These are phyloP conservation scores for Quillaja saponaria DNA, from an alignment of 306 rosid species.

Conservation along the genomic window DNA sequence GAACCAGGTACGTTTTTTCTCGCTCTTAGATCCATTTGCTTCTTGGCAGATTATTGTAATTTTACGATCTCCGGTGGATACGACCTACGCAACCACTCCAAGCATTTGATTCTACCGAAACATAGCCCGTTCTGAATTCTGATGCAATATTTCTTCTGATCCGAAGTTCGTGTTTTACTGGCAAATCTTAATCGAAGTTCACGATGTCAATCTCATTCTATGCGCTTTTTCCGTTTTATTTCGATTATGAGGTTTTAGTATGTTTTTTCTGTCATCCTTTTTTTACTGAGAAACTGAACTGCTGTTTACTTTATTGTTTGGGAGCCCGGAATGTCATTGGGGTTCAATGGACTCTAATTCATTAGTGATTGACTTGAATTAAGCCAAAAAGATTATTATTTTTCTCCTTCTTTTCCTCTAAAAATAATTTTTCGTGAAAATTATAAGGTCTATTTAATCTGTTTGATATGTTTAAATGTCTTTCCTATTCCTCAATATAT, in stretches of 20 bases:
- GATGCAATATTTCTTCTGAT: constrained; percentile 29
- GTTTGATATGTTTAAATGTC: background rate
- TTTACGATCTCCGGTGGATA: background rate
- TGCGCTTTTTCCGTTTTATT: background rate
- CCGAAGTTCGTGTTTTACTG: background rate
- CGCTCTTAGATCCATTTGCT: constrained; percentile 42
- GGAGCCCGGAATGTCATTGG: background rate
- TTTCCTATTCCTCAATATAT: background rate
- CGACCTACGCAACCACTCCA: background rate
- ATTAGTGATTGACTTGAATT: constrained; percentile 29
- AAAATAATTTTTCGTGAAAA: background rate
- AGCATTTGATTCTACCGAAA: background rate
- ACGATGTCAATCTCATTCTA: constrained; percentile 27
- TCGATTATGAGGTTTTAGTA: background rate
- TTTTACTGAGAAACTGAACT: constrained; percentile 19
- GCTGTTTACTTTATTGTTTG: background rate
- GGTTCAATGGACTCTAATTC: constrained; percentile 24
- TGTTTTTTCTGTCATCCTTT: constrained; percentile 2
- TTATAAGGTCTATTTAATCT: background rate
- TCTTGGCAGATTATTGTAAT: background rate
- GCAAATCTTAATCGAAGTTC: background rate
- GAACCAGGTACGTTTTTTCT: constrained; percentile 32
- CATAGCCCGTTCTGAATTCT: constrained; percentile 1
- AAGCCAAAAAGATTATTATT: constrained; percentile 1
- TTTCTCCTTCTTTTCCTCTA: background rate